Conservation (phyloP, 345 rosid species). For the Sisymbrium altissimum region DNA sequence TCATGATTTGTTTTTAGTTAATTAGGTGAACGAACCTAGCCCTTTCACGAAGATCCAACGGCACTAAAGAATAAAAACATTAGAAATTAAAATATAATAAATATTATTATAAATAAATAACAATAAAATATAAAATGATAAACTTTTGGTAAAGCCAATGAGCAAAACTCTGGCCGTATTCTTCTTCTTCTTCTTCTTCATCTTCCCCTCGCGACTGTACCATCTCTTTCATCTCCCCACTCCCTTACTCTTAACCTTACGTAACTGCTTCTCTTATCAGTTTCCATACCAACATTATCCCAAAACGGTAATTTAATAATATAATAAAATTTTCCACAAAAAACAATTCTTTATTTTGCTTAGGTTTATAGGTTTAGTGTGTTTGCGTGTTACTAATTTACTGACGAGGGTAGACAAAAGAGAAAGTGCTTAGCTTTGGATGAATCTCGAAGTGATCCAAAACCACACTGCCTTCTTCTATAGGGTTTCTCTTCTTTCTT, state of each 20-base stretch:
- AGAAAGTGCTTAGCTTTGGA: constrained; percentile 28
- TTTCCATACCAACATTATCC: constrained; percentile 12
- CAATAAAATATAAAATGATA: background rate
- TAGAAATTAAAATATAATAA: background rate
- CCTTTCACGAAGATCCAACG: constrained; percentile 6
- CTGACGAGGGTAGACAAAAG: background rate
- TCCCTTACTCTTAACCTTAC: background rate
- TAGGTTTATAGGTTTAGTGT: background rate
- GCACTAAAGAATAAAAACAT: background rate
- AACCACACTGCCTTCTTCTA: constrained; percentile 21
- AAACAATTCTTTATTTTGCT: background rate
- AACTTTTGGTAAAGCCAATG: background rate
- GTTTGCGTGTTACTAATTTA: constrained; percentile 18
- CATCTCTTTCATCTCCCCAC: background rate
- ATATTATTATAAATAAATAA: background rate
- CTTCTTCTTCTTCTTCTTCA: constrained; percentile 22
- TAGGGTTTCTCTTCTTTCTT: constrained; percentile 25
- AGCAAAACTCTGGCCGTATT: background rate
- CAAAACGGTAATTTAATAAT: background rate
- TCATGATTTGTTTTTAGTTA: background rate
- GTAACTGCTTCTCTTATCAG: constrained; percentile 11
- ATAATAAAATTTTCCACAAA: background rate
- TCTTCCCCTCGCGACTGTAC: constrained; percentile 21
- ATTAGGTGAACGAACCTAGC: constrained; percentile 15
- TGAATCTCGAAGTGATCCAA: constrained; percentile 28